Percentiles rank a stretch among this genome's conserved stretches.
Conservation (phyloP, 306 rosid genomes). For the Echinosophora koreensis region DNA sequence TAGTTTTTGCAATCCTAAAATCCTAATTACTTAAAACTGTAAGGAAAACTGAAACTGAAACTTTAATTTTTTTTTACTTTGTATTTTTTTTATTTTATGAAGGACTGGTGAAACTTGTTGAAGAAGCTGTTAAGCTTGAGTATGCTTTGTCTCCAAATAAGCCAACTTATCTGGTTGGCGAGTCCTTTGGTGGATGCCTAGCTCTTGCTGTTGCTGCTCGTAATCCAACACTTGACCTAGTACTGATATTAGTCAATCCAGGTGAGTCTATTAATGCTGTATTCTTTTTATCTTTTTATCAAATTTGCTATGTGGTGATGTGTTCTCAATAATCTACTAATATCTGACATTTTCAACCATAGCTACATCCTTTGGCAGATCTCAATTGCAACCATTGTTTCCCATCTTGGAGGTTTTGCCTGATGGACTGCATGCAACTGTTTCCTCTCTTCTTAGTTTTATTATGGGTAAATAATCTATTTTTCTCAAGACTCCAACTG, state of each 20-base stretch:
- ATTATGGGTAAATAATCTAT: conserved; percentile 72
- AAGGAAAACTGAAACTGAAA: conserved; percentile 4
- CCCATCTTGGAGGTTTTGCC: conserved; percentile 84
- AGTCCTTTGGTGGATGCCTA: conserved; percentile 96
- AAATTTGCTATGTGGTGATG: conserved; percentile 38
- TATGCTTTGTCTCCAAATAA: conserved; percentile 73
- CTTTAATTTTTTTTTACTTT: background rate
- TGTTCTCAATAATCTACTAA: conserved; percentile 40
- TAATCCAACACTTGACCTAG: conserved; percentile 81
- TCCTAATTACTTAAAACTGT: no score
- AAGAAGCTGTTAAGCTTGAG: conserved; percentile 76
- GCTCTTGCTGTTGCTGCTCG: conserved; percentile 94
- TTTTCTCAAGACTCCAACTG: conserved; percentile 38
- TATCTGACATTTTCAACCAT: conserved; percentile 52
- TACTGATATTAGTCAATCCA: conserved; percentile 77
- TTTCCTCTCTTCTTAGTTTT: conserved; percentile 85
- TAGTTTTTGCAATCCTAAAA: no score
- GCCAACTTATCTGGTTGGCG: conserved; percentile 94
- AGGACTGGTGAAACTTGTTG: conserved; percentile 91
- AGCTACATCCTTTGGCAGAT: conserved; percentile 90
- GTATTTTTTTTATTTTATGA: conserved; percentile 17
- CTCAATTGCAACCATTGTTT: conserved; percentile 85
- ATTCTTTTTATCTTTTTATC: conserved; percentile 31
- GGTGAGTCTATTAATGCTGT: conserved; percentile 54
- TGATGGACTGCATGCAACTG: conserved; percentile 60